Conservation (phyloP, 2,329 filamentous ascomycete genomes). For the Colletotrichum siamense region DNA sequence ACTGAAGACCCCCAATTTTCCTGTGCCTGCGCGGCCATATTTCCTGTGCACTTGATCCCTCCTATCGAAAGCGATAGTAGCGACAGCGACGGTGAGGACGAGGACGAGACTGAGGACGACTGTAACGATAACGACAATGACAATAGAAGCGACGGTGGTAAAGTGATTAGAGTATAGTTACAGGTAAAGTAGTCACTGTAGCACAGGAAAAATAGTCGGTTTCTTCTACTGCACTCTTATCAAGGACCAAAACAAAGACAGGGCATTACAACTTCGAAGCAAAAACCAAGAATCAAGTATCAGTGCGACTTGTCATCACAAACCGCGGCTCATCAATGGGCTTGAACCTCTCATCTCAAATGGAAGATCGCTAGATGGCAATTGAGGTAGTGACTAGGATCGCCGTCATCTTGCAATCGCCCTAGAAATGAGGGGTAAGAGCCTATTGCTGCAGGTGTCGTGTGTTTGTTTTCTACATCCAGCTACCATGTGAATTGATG, state of each 20-base stretch:
- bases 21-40: neutral
- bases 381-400: neutral
- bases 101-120: too few species aligned
- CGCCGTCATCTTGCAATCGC: neutral
- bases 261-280: neutral
- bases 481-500: neutral
- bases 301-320: neutral
- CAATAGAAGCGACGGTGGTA: neutral
- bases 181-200: neutral
- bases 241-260: neutral
- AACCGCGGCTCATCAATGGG: neutral
- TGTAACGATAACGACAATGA: neutral
- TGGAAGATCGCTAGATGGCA: neutral
- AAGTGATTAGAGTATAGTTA: neutral
- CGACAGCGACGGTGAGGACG: neutral
- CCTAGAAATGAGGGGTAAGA: neutral
- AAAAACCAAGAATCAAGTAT: neutral
- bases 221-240: neutral
- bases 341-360: neutral
- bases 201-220: too few species aligned
- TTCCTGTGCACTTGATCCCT: neutral
- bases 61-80: neutral
- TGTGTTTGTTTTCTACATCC: neutral
- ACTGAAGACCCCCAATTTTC: neutral
- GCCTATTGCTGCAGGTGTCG: neutral